A percentile compares a stretch with the other conserved stretches of the same genome.
Evolutionary conservation across 2,329 filamentous ascomycete species (phyloP).

Genomic region (Madurella mycetomatis): DNA sequence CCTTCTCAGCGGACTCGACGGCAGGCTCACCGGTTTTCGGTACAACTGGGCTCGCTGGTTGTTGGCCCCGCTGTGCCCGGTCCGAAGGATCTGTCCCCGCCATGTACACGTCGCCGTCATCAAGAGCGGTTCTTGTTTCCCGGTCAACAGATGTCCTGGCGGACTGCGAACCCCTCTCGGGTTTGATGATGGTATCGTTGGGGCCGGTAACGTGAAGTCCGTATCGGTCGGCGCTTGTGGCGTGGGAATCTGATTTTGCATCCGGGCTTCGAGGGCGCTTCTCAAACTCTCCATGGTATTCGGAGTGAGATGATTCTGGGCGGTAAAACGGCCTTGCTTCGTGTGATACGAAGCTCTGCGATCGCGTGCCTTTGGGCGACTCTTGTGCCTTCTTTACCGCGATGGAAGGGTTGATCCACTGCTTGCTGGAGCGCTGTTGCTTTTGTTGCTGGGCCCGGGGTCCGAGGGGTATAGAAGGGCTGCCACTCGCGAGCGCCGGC

Average conservation of each 20-base stretch:
- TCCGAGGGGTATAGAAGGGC: constrained; percentile 48
- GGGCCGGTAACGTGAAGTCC: constrained; percentile 43
- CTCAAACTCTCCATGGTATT: constrained; percentile 39
- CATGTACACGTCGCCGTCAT: constrained; percentile 22
- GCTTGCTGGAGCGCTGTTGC: constrained; percentile 51
- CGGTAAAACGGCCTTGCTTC: constrained; percentile 33
- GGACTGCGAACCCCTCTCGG: constrained; percentile 38
- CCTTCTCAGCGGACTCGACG: constrained; percentile 15
- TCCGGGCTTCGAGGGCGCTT: constrained; percentile 51
- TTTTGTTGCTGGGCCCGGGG: constrained; percentile 49
- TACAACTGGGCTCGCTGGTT: constrained; percentile 5
- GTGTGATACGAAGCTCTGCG: constrained; percentile 46
- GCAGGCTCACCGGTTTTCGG: constrained; percentile 9
- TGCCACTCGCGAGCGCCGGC: constrained; percentile 39
- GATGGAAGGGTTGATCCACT: constrained; percentile 55
- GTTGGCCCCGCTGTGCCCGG: constrained; percentile 12
- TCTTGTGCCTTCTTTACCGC: constrained; percentile 44
- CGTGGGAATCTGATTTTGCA: constrained; percentile 42
- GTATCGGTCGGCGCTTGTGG: constrained; percentile 31
- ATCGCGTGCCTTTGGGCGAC: constrained; percentile 48
- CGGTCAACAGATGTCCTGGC: constrained; percentile 31
- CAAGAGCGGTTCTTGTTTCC: constrained; percentile 22
- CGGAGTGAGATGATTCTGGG: constrained; percentile 35
- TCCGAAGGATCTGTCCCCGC: constrained; percentile 18
- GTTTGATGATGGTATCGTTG: constrained; percentile 42